These are phyloP conservation scores for Davidsoniella virescens DNA, from an alignment of 2,329 filamentous ascomycete species.

Conservation along the genomic window DNA sequence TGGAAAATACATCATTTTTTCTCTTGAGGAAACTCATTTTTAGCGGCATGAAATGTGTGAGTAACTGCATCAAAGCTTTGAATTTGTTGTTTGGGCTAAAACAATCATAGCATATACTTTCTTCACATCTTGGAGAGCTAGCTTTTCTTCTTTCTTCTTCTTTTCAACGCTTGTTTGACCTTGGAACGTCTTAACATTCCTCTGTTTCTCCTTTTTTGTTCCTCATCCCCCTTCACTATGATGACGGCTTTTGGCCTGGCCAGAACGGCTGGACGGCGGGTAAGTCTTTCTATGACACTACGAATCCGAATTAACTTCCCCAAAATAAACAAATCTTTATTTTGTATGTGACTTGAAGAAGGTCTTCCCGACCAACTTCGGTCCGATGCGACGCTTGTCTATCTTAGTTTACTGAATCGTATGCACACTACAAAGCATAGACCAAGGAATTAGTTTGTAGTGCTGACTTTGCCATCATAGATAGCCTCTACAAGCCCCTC, in stretches of 20 bases:
- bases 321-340: background rate
- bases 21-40: background rate
- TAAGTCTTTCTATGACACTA: conserved; percentile 23
- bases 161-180: background rate
- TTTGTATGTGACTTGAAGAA: background rate
- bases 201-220: background rate
- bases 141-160: no score
- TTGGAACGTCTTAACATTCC: background rate
- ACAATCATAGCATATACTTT: no score
- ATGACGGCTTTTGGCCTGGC: conserved; percentile 37
- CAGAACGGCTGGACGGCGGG: conserved; percentile 30
- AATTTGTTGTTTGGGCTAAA: no score
- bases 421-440: background rate
- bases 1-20: background rate
- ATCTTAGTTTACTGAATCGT: background rate
- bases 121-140: no score
- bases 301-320: background rate
- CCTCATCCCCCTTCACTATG: conserved; percentile 12
- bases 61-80: no score
- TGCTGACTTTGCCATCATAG: conserved; percentile 5
- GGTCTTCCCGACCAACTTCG: no score
- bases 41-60: no score
- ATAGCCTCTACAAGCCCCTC: conserved; percentile 17
- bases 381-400: background rate
- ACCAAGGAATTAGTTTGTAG: background rate